Conservation (phyloP, 1,139 yeast species). For the Debaryomyces nepalensis region DNA sequence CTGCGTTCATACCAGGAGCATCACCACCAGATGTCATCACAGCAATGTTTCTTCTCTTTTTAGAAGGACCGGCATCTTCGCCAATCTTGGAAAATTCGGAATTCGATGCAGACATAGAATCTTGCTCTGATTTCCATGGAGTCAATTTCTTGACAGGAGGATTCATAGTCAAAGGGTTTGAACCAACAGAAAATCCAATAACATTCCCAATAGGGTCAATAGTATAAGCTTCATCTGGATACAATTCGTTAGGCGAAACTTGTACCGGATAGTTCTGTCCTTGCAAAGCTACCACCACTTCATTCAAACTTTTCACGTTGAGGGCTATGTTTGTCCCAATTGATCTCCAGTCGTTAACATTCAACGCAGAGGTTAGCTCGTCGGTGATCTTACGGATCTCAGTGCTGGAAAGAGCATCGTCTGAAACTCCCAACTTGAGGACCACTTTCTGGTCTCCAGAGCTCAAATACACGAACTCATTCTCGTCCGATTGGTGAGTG, state of each 20-base stretch:
- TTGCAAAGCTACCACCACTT: conserved; percentile 38
- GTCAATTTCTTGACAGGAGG: conserved; percentile 38
- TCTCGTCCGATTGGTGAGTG: conserved; percentile 30
- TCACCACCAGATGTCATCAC: conserved; percentile 91
- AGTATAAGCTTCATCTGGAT: conserved; percentile 69
- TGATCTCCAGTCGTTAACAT: conserved; percentile 55
- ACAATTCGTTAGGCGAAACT: conserved; percentile 62
- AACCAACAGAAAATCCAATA: conserved; percentile 66
- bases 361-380: conserved; percentile 30
- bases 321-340: conserved; percentile 47
- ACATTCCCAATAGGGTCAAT: conserved; percentile 71
- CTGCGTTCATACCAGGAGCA: conserved; percentile 87
- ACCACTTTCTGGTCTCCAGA: conserved; percentile 37
- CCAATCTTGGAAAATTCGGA: conserved; percentile 21
- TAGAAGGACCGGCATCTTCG: conserved; percentile 12
- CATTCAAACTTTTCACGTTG: conserved; percentile 38
- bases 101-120: conserved; percentile 16
- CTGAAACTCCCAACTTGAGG: conserved; percentile 31
- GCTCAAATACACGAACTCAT: conserved; percentile 33
- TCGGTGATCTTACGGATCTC: conserved; percentile 30
- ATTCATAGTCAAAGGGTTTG: conserved; percentile 59
- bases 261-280: conserved; percentile 34
- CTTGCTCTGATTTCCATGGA: conserved; percentile 8
- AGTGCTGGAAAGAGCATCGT: conserved; percentile 32
- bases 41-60: conserved; percentile 58